Evolutionary conservation across 495 filamentous ascomycete species (phyloP), one percentile per base, ranked within the genome.

Genomic region (Lophiostoma macrostomum): DNA sequence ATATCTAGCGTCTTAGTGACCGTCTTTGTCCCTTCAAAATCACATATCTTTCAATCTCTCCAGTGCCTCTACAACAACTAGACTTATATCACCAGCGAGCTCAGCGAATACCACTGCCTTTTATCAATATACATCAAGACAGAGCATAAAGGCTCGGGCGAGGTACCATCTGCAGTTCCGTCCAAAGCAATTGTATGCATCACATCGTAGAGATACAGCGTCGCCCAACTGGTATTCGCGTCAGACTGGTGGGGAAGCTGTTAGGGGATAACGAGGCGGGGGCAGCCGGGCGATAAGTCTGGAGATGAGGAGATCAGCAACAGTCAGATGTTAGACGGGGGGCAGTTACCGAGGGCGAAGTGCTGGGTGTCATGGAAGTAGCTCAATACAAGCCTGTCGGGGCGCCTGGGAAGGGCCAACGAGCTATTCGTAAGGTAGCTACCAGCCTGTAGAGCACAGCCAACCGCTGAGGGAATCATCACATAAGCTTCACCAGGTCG

Each of bases 121-220:
- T 5, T 52, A 29, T 52, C 20, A 52, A 27, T 24, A 42, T 41
- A n/a, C 24, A 11, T 11, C 31, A 36, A 23, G 20, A 30, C 19
- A 52, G 35, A 41, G 35, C 19, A 19, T 24, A 30, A 52, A 30
- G 36, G 48, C 20, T 51, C 29, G 7, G 36, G 48, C 40, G 27
- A 52, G 35, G 48, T 52, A 52, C 48, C 37, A 52, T 52, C 48
- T 52, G 24, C 2, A 52, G 48, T 52, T 30, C 48, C 37, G 28
- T 52, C 24, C 24, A 52, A 42, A 52, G 48, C 48, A 19, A 52
- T 52, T 52, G 37, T 52, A 52, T 52, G 35, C 35, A 52, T 41
- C 35, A 29, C 35, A 3, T 37, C 37, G 35, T 52, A 52, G n/a
- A 42, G 48, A 32, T 41, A 52, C 29, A 52, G 24, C 35, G 48